phyloP scores from a whole-genome alignment of 2,329 filamentous ascomycete genomes.

The Macrophomina phaseolina region DNA sequence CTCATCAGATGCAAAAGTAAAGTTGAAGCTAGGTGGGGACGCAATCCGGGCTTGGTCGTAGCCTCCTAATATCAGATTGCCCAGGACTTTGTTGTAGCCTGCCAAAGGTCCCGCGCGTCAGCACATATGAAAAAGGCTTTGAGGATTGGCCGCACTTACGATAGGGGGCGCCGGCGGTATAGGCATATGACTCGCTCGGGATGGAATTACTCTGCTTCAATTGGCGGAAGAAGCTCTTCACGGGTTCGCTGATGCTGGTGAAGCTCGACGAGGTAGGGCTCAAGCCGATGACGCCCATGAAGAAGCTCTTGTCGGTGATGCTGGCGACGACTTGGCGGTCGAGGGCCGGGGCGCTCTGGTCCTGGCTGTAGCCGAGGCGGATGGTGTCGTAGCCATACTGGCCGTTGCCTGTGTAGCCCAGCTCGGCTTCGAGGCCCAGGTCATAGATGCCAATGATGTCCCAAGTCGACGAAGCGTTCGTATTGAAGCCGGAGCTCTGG shows the following conservation, averaged over 20 bases:
- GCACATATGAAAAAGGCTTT: background rate
- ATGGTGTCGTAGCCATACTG: constrained; percentile 43
- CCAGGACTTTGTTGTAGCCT: constrained; percentile 38
- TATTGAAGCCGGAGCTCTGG: constrained; percentile 41
- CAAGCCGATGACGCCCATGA: constrained; percentile 30
- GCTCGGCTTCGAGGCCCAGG: constrained; percentile 39
- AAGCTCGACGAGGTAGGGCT: constrained; percentile 37
- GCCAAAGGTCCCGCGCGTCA: background rate
- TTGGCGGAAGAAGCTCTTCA: constrained; percentile 39
- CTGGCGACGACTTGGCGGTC: constrained; percentile 41
- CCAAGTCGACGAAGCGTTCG: constrained; percentile 40
- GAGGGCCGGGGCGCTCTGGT: constrained; percentile 34
- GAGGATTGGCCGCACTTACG: constrained; percentile 27
- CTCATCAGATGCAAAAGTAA: constrained; percentile 32
- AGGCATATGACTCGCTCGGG: constrained; percentile 44
- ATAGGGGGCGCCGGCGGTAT: constrained; percentile 45
- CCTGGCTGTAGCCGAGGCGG: constrained; percentile 36
- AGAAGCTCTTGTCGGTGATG: constrained; percentile 39
- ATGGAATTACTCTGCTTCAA: constrained; percentile 40
- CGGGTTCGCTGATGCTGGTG: constrained; percentile 36
- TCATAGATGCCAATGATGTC: constrained; percentile 42
- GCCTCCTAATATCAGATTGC: constrained; percentile 48
- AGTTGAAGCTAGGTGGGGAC: constrained; percentile 35
- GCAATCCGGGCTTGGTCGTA: constrained; percentile 49
- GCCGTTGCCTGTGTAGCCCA: constrained; percentile 38